Percentiles rank a stretch among this genome's conserved stretches.
Conservation (phyloP, 768 basidiomycete genomes). For the Tephrocybe rancida region DNA sequence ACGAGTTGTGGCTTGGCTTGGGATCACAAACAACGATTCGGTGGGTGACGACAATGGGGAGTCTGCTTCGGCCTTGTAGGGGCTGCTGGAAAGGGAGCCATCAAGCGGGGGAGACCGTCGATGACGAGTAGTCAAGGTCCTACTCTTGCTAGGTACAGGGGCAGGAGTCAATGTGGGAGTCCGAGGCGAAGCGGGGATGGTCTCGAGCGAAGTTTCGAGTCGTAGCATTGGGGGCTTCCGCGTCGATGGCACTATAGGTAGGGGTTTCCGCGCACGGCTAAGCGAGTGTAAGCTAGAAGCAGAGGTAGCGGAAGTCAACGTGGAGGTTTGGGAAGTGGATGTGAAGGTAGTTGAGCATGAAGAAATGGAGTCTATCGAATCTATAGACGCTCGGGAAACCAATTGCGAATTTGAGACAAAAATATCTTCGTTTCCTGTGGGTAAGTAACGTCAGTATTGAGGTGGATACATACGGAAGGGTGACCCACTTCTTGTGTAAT, state of each 20-base stretch:
- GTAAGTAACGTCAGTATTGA: neutral
- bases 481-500: constrained; percentile 21
- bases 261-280: constrained; percentile 4
- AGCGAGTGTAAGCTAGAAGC: constrained; percentile 19
- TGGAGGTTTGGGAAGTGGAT: constrained; percentile 1
- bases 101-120: constrained; percentile 19
- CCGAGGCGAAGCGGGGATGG: constrained; percentile 30
- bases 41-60: constrained; percentile 28
- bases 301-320: constrained; percentile 2
- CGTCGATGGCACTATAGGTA: constrained; percentile 19
- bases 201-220: constrained; percentile 25
- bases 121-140: constrained; percentile 19
- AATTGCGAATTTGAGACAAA: constrained; percentile 17
- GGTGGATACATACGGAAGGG: no score
- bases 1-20: constrained; percentile 47
- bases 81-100: neutral
- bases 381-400: constrained; percentile 11
- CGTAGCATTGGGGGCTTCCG: constrained; percentile 20
- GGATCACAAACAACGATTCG: constrained; percentile 38
- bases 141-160: neutral
- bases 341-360: constrained; percentile 19
- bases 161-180: constrained; percentile 15
- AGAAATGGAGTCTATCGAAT: constrained; percentile 21
- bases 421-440: constrained; percentile 7
- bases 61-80: neutral